A percentile compares a stretch with the other conserved stretches of the same genome.
These are phyloP conservation scores for Kodamaea suecica DNA, from an alignment of 1,139 yeast genomes.

Conservation along the genomic window DNA sequence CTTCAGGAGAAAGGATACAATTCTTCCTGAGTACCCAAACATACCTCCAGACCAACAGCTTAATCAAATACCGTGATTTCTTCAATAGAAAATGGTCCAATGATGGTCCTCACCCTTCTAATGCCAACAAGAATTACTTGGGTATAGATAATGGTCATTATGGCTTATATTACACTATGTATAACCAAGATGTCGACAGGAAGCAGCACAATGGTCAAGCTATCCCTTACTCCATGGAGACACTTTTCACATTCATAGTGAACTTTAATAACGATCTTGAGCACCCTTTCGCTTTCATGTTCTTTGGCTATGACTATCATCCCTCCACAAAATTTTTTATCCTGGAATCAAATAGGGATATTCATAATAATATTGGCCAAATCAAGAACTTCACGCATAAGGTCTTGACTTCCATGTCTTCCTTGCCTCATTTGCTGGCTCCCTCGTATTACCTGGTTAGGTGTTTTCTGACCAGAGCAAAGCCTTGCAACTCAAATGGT, in stretches of 20 bases:
- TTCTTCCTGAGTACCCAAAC: slow-evolving; percentile 44
- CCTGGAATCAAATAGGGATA: slow-evolving; percentile 30
- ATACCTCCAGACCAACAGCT: slow-evolving; percentile 26
- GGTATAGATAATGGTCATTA: slow-evolving; percentile 42
- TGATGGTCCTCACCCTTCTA: slow-evolving; percentile 35
- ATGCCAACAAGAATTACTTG: slow-evolving; percentile 23
- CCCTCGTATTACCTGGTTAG: background rate
- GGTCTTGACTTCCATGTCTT: slow-evolving; percentile 20
- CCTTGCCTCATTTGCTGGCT: background rate
- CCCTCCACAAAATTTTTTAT: slow-evolving; percentile 24
- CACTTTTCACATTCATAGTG: slow-evolving; percentile 13
- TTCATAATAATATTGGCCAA: slow-evolving; percentile 22
- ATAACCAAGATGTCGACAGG: slow-evolving; percentile 36
- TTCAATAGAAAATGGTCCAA: slow-evolving; percentile 24
- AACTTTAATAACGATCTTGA: slow-evolving; percentile 6
- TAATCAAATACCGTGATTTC: slow-evolving; percentile 21
- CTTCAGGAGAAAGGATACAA: slow-evolving; percentile 24
- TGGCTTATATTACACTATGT: slow-evolving; percentile 44
- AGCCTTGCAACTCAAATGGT: background rate
- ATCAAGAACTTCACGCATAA: slow-evolving; percentile 21
- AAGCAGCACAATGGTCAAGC: slow-evolving; percentile 11
- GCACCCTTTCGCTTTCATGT: slow-evolving; percentile 3
- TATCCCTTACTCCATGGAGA: slow-evolving; percentile 10
- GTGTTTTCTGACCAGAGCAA: slow-evolving; percentile 1
- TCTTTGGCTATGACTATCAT: slow-evolving; percentile 10